phyloP scores from a whole-genome alignment of 2,329 filamentous ascomycete species.

The Dichotomopilus funicola region DNA sequence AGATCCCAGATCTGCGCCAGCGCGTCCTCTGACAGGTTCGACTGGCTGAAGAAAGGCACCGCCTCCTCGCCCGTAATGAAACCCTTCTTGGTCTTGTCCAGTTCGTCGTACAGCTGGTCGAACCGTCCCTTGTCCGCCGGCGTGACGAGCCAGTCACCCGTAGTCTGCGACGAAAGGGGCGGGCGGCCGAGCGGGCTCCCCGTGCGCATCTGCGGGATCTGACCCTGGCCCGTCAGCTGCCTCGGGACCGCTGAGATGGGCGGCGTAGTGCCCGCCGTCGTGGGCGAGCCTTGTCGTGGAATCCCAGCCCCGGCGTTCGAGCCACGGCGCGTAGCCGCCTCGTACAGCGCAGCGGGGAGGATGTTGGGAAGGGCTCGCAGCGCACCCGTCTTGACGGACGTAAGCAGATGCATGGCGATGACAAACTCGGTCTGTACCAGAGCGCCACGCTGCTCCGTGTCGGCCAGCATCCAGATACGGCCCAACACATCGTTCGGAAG shows the following conservation, averaged over 20 bases:
- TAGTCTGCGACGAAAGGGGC: conserved; percentile 39
- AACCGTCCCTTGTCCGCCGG: conserved; percentile 81
- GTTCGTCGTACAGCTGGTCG: conserved; percentile 73
- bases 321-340: conserved; percentile 72
- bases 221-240: conserved; percentile 65
- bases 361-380: conserved; percentile 73
- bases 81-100: conserved; percentile 76
- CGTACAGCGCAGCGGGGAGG: conserved; percentile 79
- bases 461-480: conserved; percentile 92
- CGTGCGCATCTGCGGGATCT: conserved; percentile 55
- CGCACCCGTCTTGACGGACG: conserved; percentile 78
- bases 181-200: conserved; percentile 51
- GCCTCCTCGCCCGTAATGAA: conserved; percentile 91
- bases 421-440: conserved; percentile 88
- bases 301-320: conserved; percentile 34
- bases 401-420: conserved; percentile 95
- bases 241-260: conserved; percentile 67
- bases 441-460: conserved; percentile 85
- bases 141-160: conserved; percentile 72
- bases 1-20: conserved; percentile 97
- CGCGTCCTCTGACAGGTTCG: conserved; percentile 77
- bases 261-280: conserved; percentile 36
- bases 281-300: conserved; percentile 43
- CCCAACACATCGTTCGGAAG: conserved; percentile 85
- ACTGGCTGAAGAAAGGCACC: conserved; percentile 89